Conservation (phyloP, 495 filamentous ascomycete genomes). For the Aspergillus coremiiformis region DNA sequence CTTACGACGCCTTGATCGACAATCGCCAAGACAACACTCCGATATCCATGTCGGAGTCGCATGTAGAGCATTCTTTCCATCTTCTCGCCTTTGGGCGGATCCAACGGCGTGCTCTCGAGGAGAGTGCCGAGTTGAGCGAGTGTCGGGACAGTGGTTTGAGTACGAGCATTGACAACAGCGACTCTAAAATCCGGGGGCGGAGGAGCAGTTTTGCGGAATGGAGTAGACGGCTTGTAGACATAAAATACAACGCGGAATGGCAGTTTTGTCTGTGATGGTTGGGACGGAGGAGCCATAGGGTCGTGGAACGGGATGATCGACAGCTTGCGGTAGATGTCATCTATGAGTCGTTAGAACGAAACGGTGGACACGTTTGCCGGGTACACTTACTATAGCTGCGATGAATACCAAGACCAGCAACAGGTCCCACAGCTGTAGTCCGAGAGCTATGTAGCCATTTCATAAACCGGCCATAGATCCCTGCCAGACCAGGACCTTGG, state of each 20-base stretch:
- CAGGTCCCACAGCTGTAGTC: slow-evolving; percentile 50
- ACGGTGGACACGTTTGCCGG: too few species aligned
- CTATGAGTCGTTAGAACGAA: slow-evolving; percentile 17
- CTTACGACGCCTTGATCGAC: slow-evolving; percentile 87
- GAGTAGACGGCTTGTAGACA: slow-evolving; percentile 68
- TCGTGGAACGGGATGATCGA: slow-evolving; percentile 68
- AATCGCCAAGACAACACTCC: slow-evolving; percentile 77
- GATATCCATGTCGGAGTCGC: slow-evolving; percentile 74
- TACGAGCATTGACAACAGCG: slow-evolving; percentile 67
- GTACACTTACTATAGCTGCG: slow-evolving; percentile 57
- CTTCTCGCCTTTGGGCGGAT: slow-evolving; percentile 49
- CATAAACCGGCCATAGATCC: slow-evolving; percentile 28
- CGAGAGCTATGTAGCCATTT: slow-evolving; percentile 26
- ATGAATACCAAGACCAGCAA: slow-evolving; percentile 70
- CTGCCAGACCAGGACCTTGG: slow-evolving; percentile 27
- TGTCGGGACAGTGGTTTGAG: slow-evolving; percentile 58
- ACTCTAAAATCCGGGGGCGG: slow-evolving; percentile 75
- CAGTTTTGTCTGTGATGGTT: slow-evolving; percentile 14
- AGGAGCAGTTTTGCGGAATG: slow-evolving; percentile 68
- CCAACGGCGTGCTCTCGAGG: slow-evolving; percentile 58
- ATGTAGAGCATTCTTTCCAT: slow-evolving; percentile 49
- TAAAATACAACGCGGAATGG: slow-evolving; percentile 69
- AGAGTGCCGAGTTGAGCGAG: slow-evolving; percentile 61
- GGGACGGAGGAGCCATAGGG: slow-evolving; percentile 30
- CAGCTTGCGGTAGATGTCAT: slow-evolving; percentile 67